These are phyloP conservation scores for Mycena filopes DNA, from an alignment of 768 basidiomycete species.

Conservation along the genomic window DNA sequence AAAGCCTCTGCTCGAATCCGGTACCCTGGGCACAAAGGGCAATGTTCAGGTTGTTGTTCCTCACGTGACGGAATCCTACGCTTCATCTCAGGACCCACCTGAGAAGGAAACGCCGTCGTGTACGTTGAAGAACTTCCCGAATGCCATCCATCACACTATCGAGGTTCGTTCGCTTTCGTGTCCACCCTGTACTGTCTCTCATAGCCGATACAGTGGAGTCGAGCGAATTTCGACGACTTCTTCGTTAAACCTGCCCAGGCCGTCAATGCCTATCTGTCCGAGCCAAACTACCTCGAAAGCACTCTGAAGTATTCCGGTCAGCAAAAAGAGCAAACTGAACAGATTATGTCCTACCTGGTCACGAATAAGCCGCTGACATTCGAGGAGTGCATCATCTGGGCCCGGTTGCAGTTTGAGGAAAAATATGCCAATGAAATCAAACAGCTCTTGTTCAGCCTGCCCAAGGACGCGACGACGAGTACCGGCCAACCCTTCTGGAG, in stretches of 20 bases:
- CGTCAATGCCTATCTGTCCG: slow-evolving; percentile 95
- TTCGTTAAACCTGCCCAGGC: slow-evolving; percentile 95
- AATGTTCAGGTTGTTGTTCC: slow-evolving; percentile 97
- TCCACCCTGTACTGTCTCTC: background rate
- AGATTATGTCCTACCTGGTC: slow-evolving; percentile 90
- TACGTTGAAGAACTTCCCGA: slow-evolving; percentile 99
- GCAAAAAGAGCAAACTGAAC: slow-evolving; percentile 88
- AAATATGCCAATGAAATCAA: slow-evolving; percentile 94
- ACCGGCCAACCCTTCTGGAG: slow-evolving; percentile 99
- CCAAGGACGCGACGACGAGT: slow-evolving; percentile 92
- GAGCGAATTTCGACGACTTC: slow-evolving; percentile 89
- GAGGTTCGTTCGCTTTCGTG: slow-evolving; percentile 64
- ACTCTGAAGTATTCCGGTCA: slow-evolving; percentile 92
- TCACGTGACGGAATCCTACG: slow-evolving; percentile 94
- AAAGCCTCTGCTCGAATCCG: slow-evolving; percentile 96
- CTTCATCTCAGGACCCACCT: slow-evolving; percentile 97
- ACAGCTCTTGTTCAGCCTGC: slow-evolving; percentile 92
- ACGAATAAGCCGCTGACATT: slow-evolving; percentile 94
- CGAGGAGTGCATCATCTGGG: slow-evolving; percentile 98
- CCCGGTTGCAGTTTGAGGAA: slow-evolving; percentile 92
- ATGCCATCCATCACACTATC: slow-evolving; percentile 97
- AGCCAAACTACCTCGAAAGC: slow-evolving; percentile 94
- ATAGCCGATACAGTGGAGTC: slow-evolving; percentile 76
- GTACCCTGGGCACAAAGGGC: slow-evolving; percentile 97
- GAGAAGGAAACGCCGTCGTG: slow-evolving; percentile 98